Evolutionary conservation across 768 basidiomycete species (phyloP).

Genomic region (Exsudoporus frostii): DNA sequence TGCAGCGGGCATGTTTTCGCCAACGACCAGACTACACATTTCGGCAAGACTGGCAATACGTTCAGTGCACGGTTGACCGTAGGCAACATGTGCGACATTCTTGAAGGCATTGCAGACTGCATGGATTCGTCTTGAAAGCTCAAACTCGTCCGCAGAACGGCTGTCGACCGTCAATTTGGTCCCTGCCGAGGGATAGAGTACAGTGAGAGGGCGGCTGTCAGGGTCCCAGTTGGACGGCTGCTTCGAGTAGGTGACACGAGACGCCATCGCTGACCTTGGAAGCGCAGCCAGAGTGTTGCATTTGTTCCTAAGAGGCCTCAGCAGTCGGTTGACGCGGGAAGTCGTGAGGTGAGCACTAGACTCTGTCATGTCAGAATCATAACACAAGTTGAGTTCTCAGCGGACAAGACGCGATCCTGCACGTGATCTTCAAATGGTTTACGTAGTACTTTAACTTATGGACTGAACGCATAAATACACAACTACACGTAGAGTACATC

Average conservation of each 20-base stretch:
- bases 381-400: background rate
- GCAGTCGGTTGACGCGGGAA: constrained; percentile 42
- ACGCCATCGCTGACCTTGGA: constrained; percentile 14
- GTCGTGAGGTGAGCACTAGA: constrained; percentile 33
- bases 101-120: constrained; percentile 56
- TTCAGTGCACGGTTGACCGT: constrained; percentile 12
- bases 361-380: constrained; percentile 17
- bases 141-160: constrained; percentile 33
- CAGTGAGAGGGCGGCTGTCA: constrained; percentile 28
- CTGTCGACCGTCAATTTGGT: constrained; percentile 35
- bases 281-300: constrained; percentile 37
- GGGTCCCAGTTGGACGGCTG: constrained; percentile 19
- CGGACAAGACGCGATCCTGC: constrained; percentile 7
- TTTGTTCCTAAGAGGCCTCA: constrained; percentile 48
- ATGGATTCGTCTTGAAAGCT: constrained; percentile 47
- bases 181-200: constrained; percentile 38
- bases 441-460: background rate
- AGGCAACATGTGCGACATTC: constrained; percentile 44
- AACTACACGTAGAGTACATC: background rate
- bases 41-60: constrained; percentile 39
- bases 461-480: constrained; percentile 4
- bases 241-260: constrained; percentile 15
- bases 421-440: constrained; percentile 10
- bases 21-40: constrained; percentile 47
- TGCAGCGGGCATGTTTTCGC: constrained; percentile 39